Conservation (phyloP, 2,329 filamentous ascomycete species). For the Pseudogymnoascus sp. region DNA sequence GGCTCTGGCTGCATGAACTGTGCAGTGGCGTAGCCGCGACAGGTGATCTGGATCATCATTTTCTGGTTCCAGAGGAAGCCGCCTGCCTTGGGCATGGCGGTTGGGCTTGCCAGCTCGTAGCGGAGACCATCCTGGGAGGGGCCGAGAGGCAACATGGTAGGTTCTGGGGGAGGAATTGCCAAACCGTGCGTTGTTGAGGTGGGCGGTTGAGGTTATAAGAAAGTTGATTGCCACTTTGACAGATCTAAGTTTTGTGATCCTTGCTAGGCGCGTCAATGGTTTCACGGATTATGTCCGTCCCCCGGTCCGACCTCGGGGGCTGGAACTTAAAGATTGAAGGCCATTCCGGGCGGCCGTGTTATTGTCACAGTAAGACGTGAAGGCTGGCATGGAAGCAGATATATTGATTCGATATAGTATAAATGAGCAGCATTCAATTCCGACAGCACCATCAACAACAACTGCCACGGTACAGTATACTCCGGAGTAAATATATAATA, state of each 20-base stretch:
- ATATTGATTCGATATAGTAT: not conserved
- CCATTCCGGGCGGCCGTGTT: not conserved
- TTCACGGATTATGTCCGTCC: slow-evolving; percentile 2
- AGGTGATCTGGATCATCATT: slow-evolving; percentile 54
- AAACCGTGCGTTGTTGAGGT: not conserved
- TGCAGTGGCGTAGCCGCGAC: slow-evolving; percentile 49
- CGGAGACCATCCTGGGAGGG: slow-evolving; percentile 41
- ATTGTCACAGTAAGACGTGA: not conserved
- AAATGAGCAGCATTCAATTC: not conserved
- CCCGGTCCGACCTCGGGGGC: not conserved
- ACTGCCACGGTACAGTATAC: not conserved
- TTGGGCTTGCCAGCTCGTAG: slow-evolving; percentile 48
- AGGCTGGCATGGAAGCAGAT: not conserved
- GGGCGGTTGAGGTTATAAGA: slow-evolving; percentile 4
- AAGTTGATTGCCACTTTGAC: not conserved
- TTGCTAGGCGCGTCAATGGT: slow-evolving; percentile 3
- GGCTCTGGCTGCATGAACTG: slow-evolving; percentile 56
- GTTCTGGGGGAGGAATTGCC: not conserved
- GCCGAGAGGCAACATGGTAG: not conserved
- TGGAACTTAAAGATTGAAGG: not conserved
- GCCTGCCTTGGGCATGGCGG: slow-evolving; percentile 46
- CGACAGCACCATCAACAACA: too few relatives aligned
- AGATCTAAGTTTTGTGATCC: slow-evolving; percentile 5
- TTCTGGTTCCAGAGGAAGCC: slow-evolving; percentile 52
- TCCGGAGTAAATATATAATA: not conserved